Conservation (phyloP, 768 basidiomycete species). For the Auriscalpium vulgare region DNA sequence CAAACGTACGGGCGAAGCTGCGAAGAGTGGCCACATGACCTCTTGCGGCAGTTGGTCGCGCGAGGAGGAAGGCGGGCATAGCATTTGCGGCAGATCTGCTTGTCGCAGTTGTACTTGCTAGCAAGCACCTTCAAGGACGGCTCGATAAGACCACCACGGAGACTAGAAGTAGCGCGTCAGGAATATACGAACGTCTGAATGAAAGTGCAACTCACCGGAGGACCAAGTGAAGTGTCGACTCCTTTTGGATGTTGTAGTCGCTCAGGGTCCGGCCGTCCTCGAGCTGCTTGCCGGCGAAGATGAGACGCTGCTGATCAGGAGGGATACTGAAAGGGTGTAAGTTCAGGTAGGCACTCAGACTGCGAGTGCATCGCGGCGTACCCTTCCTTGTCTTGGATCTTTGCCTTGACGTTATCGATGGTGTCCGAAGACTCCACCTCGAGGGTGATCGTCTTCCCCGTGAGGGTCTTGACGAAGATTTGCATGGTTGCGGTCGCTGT, state of each 20-base stretch:
- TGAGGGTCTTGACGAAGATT: conserved; percentile 86
- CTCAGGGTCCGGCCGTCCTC: conserved; percentile 95
- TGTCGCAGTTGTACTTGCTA: conserved; percentile 97
- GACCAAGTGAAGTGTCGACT: conserved; percentile 95
- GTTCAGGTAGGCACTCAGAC: background rate
- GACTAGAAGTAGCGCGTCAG: conserved; percentile 37
- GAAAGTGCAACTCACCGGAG: conserved; percentile 59
- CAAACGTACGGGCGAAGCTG: conserved; percentile 82
- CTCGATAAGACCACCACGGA: conserved; percentile 98
- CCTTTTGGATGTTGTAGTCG: conserved; percentile 98
- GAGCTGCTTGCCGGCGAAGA: conserved; percentile 97
- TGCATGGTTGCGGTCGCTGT: conserved; percentile 24
- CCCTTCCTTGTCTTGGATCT: conserved; percentile 78
- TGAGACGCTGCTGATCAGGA: conserved; percentile 91
- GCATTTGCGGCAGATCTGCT: conserved; percentile 99
- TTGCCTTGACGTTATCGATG: conserved; percentile 90
- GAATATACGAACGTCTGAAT: background rate
- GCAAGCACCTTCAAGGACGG: conserved; percentile 97
- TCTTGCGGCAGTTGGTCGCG: conserved; percentile 98
- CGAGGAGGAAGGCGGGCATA: conserved; percentile 99
- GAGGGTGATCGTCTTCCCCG: conserved; percentile 96
- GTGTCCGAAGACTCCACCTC: conserved; percentile 97
- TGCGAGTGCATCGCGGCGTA: conserved; percentile 17
- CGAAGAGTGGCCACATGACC: conserved; percentile 83
- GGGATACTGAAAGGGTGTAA: conserved; percentile 52